Conservation (phyloP, 768 basidiomycete species). For the Phaffia australis region DNA sequence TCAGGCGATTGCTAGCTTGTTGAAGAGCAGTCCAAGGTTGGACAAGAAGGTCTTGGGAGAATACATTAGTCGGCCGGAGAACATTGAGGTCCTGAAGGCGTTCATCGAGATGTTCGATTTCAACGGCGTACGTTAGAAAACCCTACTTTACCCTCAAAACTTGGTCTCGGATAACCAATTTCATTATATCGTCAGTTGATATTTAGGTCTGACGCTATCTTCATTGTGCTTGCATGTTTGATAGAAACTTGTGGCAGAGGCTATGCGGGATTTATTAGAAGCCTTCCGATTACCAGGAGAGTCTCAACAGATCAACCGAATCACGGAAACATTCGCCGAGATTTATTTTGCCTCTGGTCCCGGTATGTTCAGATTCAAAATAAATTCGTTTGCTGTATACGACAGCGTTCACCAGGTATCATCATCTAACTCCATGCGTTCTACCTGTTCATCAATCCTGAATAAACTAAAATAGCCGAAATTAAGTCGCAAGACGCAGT, state of each 20-base stretch:
- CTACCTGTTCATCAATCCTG: neutral
- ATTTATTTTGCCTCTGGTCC: constrained; percentile 77
- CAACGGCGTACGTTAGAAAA: constrained; percentile 51
- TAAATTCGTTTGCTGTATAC: neutral
- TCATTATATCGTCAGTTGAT: neutral
- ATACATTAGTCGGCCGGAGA: constrained; percentile 79
- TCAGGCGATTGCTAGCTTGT: constrained; percentile 67
- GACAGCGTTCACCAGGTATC: no score
- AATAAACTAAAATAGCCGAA: constrained; percentile 48
- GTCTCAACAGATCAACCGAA: constrained; percentile 80
- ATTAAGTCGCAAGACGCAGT: constrained; percentile 85
- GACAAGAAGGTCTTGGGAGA: constrained; percentile 93
- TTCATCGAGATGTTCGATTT: constrained; percentile 87
- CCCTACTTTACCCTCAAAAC: neutral
- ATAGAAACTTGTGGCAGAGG: constrained; percentile 89
- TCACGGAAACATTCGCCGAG: constrained; percentile 89
- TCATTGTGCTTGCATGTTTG: neutral
- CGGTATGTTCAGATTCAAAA: constrained; percentile 42
- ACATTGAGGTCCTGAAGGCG: constrained; percentile 68
- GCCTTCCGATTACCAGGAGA: constrained; percentile 91
- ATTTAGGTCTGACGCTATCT: no score
- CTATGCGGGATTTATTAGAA: constrained; percentile 88
- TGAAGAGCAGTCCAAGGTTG: constrained; percentile 70
- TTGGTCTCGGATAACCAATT: constrained; percentile 4
- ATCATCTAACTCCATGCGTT: neutral